Evolutionary conservation across 768 basidiomycete species (phyloP).

Genomic region (Lepiota subincarnata): DNA sequence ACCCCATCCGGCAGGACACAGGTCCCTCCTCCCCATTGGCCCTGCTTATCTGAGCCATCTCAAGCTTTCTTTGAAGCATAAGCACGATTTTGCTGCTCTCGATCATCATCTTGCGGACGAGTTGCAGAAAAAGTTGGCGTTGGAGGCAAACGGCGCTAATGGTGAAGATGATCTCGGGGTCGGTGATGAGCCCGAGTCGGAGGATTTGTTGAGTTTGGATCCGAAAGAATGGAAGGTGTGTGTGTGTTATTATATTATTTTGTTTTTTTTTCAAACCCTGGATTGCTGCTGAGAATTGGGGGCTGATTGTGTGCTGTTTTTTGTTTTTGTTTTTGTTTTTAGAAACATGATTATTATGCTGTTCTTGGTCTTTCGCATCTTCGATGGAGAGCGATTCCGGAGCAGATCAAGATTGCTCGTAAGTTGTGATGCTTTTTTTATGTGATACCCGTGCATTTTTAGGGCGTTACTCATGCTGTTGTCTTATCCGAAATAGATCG

Average conservation of each 20-base stretch:
- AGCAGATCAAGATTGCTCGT: constrained; percentile 97
- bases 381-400: constrained; percentile 79
- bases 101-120: constrained; percentile 57
- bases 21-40: constrained; percentile 75
- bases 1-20: constrained; percentile 37
- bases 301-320: too few relatives aligned
- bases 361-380: constrained; percentile 92
- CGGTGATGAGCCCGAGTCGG: constrained; percentile 82
- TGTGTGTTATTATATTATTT: too few relatives aligned
- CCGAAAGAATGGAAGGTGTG: constrained; percentile 97
- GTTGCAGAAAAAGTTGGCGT: constrained; percentile 41
- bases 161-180: constrained; percentile 85
- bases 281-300: too few relatives aligned
- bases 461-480: constrained; percentile 39
- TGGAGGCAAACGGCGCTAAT: constrained; percentile 40
- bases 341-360: constrained; percentile 99
- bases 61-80: constrained; percentile 67
- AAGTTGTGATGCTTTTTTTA: constrained; percentile 38
- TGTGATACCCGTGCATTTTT: neutral
- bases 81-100: constrained; percentile 78
- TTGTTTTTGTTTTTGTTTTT: neutral
- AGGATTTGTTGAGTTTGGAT: constrained; percentile 69
- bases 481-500: constrained; percentile 86
- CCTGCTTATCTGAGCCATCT: constrained; percentile 84
- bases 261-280: too few relatives aligned